Evolutionary conservation across 306 rosid genomes (phyloP), one percentile per base, ranked within the genome.

Genomic region (Potentilla sterilis): DNA sequence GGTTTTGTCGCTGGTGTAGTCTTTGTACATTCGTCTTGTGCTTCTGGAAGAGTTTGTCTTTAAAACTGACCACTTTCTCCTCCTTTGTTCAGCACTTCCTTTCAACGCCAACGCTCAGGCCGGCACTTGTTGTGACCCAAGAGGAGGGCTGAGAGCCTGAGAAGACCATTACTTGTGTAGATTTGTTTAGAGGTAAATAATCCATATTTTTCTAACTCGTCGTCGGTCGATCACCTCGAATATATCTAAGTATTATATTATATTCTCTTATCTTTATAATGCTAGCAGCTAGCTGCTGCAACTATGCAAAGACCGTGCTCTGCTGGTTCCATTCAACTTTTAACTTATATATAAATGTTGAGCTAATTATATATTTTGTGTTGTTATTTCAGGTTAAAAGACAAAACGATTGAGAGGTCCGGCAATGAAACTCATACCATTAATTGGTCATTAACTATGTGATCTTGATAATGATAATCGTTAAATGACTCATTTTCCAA

Each of bases 51-150:
- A 32, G 37, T 42, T 43, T 68, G 72, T 9, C 49, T 52, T 11
- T 43, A 1, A 24, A 10, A 24, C 19, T 69, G 58, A 46, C 43
- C 24, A 3, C 21, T 38, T n/a, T 2, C 9, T 48, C 1, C 43
- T 34, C 19, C 47, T 64, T 41, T 19, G 35, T 15, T 41, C 49
- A 40, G 59, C 18, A 70, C 32, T 48, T 70, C 74, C 15, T 48
- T 70, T 61, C 74, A 70, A 37, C 40, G 40, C 40, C 40, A 37
- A 38, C 42, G 7, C 3, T 47, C 52, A 47, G 42, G 21, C n/a
- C 21, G 67, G 67, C 67, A 13, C 67, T 62, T 13, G 37, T 58
- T 58, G 21, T 62, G 67, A 59, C 66, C 66, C 66, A 28, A 28
- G 1, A 28, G 1, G 38, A n/a, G 32, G 21, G n/a, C 9, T 14